phyloP scores from a whole-genome alignment of 148 eudicot genomes.

The Arbutus unedo region DNA sequence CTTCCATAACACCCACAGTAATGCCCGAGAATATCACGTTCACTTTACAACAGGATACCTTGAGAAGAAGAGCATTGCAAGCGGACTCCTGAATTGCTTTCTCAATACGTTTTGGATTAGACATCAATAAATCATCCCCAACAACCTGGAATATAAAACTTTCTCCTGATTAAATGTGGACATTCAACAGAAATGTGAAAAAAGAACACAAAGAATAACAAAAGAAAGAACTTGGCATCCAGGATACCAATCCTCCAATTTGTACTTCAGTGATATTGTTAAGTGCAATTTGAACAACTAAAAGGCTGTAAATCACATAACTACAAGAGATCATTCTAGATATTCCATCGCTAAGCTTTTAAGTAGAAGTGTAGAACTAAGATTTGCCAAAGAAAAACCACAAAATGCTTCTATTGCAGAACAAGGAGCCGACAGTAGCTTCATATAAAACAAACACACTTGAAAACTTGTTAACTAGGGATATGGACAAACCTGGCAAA shows the following conservation, averaged over 20 bases:
- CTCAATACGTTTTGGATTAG: conserved; percentile 87
- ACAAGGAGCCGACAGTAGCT: neutral
- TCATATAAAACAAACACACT: neutral
- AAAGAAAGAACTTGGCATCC: neutral
- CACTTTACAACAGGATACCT: conserved; percentile 46
- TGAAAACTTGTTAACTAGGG: neutral
- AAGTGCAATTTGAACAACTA: neutral
- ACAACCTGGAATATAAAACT: conserved; percentile 61
- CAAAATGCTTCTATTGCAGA: neutral
- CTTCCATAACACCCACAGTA: no score
- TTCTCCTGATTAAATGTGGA: neutral
- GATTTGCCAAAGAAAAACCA: neutral
- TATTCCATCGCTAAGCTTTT: neutral
- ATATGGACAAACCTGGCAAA: conserved; percentile 67
- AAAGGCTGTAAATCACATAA: neutral
- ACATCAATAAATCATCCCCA: conserved; percentile 85
- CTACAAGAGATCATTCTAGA: neutral
- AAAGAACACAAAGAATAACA: neutral
- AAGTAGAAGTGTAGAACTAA: neutral
- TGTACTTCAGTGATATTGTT: neutral
- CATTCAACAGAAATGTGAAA: neutral
- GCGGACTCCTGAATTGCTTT: conserved; percentile 78
- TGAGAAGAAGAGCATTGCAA: conserved; percentile 88
- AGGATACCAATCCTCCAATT: neutral
- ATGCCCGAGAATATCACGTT: neutral